These are phyloP conservation scores for Dendrobium officinale DNA, from an alignment of 106 monocot species.

Conservation along the genomic window DNA sequence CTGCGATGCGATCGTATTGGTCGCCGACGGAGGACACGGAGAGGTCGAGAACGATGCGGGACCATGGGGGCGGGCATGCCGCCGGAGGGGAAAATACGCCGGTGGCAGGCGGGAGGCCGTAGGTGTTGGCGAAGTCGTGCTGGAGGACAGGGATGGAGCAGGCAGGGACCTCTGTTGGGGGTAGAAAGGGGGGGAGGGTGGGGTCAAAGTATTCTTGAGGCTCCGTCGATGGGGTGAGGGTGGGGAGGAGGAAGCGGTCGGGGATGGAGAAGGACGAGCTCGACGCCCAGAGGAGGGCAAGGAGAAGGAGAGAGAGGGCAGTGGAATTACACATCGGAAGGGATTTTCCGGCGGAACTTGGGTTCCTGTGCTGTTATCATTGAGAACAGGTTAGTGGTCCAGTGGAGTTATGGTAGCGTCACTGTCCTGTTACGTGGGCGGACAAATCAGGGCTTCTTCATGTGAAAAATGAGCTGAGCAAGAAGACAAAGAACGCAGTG, in stretches of 20 bases:
- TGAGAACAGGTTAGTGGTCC: not conserved
- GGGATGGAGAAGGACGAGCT: conserved; percentile 1
- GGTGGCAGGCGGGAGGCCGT: conserved; percentile 44
- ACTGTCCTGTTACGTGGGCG: not conserved
- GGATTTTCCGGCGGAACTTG: not conserved
- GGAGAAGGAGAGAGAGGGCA: not conserved
- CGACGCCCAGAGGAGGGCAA: not conserved
- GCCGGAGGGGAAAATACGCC: conserved; percentile 26
- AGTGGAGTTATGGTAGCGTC: not conserved
- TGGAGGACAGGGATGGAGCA: conserved; percentile 47
- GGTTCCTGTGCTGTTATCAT: not conserved
- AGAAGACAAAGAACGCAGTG: not conserved
- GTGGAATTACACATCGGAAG: not conserved
- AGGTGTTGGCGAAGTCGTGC: conserved; percentile 62
- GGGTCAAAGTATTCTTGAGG: conserved; percentile 71
- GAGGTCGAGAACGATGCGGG: conserved; percentile 39
- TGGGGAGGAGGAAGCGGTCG: conserved; percentile 5
- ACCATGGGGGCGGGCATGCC: conserved; percentile 31
- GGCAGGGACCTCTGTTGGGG: conserved; percentile 16
- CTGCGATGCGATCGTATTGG: conserved; percentile 81
- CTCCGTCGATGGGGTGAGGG: not conserved
- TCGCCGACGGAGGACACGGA: conserved; percentile 55
- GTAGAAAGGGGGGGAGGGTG: conserved; percentile 23
- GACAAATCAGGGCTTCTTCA: not conserved
- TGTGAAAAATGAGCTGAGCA: not conserved